These are phyloP conservation scores for Limnanthes douglasii DNA, from an alignment of 345 rosid genomes.

Conservation along the genomic window DNA sequence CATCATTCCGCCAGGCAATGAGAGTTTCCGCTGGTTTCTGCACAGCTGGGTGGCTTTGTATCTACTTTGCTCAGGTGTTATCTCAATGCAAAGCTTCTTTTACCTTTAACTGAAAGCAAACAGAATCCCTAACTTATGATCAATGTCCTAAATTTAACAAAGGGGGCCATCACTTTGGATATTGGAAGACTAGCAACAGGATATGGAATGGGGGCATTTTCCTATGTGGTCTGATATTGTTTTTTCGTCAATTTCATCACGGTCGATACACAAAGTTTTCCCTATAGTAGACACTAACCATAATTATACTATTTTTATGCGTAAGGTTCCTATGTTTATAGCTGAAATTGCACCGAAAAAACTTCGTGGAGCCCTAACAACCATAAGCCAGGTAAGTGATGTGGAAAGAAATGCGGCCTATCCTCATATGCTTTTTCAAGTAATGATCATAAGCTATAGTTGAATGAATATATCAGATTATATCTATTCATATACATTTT, in stretches of 20 bases:
- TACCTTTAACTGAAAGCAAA: no score
- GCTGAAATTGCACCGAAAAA: conserved; percentile 86
- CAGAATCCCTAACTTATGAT: no score
- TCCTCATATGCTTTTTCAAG: no score
- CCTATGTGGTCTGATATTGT: conserved; percentile 78
- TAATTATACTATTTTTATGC: no score
- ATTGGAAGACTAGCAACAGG: conserved; percentile 71
- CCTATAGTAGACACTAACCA: no score
- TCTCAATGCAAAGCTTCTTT: not conserved
- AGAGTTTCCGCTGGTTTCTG: conserved; percentile 50
- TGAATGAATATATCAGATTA: not conserved
- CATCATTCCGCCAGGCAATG: conserved; percentile 54
- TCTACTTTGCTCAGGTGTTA: conserved; percentile 70
- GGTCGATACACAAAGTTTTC: no score
- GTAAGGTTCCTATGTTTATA: conserved; percentile 69
- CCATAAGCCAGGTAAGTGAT: conserved; percentile 63
- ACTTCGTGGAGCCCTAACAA: conserved; percentile 70
- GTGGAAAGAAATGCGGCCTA: not conserved
- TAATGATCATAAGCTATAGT: no score
- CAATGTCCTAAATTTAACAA: conserved; percentile 3
- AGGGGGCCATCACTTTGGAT: conserved; percentile 55
- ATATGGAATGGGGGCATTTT: conserved; percentile 89
- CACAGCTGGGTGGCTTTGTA: conserved; percentile 71
- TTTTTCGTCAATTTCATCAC: no score
- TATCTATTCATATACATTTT: not conserved